These are phyloP conservation scores for Umbelopsis vinacea DNA, from an alignment of 192 early-diverging fungal genomes.

Conservation along the genomic window DNA sequence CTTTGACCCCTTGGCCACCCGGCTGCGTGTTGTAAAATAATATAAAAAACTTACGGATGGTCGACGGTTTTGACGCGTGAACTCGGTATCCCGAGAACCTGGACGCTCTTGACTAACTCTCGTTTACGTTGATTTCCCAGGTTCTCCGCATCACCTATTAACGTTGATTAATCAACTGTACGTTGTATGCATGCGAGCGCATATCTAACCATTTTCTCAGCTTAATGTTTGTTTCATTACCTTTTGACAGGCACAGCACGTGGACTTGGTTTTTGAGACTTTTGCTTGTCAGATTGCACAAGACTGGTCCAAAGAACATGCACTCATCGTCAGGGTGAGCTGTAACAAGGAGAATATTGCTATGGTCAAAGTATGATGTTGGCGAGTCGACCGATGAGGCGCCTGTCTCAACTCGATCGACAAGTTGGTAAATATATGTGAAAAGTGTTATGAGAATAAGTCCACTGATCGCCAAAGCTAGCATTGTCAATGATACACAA, in stretches of 20 bases:
- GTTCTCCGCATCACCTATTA: constrained; percentile 73
- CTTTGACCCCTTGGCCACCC: background rate
- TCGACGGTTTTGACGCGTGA: constrained; percentile 55
- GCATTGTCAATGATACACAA: background rate
- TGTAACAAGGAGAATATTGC: constrained; percentile 67
- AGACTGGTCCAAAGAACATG: constrained; percentile 94
- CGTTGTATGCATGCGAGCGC: background rate
- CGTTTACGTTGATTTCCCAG: constrained; percentile 61
- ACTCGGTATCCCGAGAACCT: constrained; percentile 57
- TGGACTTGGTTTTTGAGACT: constrained; percentile 60
- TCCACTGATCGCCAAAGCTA: constrained; percentile 14
- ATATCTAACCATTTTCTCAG: background rate
- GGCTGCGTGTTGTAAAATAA: background rate
- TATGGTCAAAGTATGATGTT: background rate
- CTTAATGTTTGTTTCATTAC: constrained; percentile 44
- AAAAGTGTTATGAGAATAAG: constrained; percentile 5
- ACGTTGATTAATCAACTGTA: background rate
- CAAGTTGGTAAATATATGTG: constrained; percentile 1
- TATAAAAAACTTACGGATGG: constrained; percentile 57
- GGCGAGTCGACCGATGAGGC: background rate
- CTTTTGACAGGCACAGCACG: constrained; percentile 85
- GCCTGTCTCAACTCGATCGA: constrained; percentile 5
- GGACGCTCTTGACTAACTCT: constrained; percentile 67
- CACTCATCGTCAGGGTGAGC: constrained; percentile 98
- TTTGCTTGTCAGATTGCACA: constrained; percentile 55